These are phyloP conservation scores for Nitzschia sp. DNA, from an alignment of 108 stramenopile genomes.

Conservation along the genomic window DNA sequence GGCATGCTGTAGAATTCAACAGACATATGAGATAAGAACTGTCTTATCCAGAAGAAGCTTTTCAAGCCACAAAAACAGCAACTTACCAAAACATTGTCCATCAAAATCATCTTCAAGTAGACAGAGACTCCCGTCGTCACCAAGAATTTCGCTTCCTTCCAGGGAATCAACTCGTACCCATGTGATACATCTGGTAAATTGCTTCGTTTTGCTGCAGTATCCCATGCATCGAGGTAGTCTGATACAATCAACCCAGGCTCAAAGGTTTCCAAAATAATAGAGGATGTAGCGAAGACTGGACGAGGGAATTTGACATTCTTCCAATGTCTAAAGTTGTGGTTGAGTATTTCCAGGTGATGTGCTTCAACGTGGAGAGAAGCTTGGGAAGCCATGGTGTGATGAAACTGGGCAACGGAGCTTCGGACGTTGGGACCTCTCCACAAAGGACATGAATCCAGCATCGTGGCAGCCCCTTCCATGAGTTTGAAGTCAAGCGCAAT, in stretches of 20 bases:
- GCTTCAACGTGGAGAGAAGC: constrained; percentile 74
- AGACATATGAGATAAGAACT: too few relatives aligned
- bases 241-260: constrained; percentile 45
- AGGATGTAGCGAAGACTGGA: constrained; percentile 47
- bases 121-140: constrained; percentile 71
- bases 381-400: constrained; percentile 82
- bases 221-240: constrained; percentile 35
- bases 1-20: constrained; percentile 42
- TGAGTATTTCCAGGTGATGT: constrained; percentile 64
- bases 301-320: constrained; percentile 52
- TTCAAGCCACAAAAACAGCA: too few relatives aligned
- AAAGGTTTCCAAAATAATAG: constrained; percentile 69
- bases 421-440: constrained; percentile 56
- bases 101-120: constrained; percentile 86
- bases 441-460: constrained; percentile 50
- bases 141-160: constrained; percentile 51
- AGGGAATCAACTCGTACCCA: constrained; percentile 30
- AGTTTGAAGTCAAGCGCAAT: constrained; percentile 79
- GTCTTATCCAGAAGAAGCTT: too few relatives aligned
- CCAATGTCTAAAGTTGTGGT: constrained; percentile 74
- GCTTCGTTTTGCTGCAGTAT: constrained; percentile 15
- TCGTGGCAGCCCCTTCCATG: constrained; percentile 53
- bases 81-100: constrained; percentile 72
- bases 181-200: too few relatives aligned
- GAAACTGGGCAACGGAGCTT: constrained; percentile 71